Evolutionary conservation across 116 monocot species (phyloP).

Genomic region (Papilionanthe hybrid): DNA sequence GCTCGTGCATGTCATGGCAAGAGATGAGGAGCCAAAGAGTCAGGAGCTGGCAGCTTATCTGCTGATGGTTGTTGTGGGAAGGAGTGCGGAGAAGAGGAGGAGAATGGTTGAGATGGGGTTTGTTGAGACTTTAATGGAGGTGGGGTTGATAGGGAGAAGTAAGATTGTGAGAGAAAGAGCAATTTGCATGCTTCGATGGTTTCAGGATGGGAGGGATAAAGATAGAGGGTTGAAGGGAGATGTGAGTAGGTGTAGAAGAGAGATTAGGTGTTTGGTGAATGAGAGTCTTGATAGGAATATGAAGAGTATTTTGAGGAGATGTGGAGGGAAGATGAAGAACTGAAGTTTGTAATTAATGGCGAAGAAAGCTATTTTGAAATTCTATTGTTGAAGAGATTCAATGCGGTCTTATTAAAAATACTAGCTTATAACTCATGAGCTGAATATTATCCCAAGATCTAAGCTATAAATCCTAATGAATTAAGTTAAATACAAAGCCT

Average conservation of each 20-base stretch:
- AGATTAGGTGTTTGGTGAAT: conserved; percentile 47
- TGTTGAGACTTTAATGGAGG: conserved; percentile 50
- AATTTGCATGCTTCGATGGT: conserved; percentile 54
- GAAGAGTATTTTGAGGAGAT: conserved; percentile 44
- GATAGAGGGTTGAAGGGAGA: not conserved
- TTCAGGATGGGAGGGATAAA: conserved; percentile 29
- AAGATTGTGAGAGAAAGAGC: conserved; percentile 43
- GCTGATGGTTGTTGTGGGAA: conserved; percentile 47
- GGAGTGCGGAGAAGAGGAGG: conserved; percentile 24
- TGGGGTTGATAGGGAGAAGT: conserved; percentile 49
- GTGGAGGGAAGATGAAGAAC: not conserved
- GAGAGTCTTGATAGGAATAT: conserved; percentile 70
- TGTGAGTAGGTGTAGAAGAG: conserved; percentile 13
- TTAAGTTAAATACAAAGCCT: no score
- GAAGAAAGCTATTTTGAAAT: no score
- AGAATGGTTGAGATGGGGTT: conserved; percentile 35
- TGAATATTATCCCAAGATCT: no score
- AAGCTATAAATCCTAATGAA: no score
- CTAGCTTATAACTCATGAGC: no score
- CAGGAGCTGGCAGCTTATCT: conserved; percentile 53
- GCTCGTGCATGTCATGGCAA: conserved; percentile 38
- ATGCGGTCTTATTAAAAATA: no score
- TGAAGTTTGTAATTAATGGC: no score
- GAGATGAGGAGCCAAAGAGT: conserved; percentile 39
- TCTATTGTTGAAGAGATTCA: no score